Evolutionary conservation across 2,329 filamentous ascomycete genomes (phyloP).

Genomic region (Zalaria sp.): DNA sequence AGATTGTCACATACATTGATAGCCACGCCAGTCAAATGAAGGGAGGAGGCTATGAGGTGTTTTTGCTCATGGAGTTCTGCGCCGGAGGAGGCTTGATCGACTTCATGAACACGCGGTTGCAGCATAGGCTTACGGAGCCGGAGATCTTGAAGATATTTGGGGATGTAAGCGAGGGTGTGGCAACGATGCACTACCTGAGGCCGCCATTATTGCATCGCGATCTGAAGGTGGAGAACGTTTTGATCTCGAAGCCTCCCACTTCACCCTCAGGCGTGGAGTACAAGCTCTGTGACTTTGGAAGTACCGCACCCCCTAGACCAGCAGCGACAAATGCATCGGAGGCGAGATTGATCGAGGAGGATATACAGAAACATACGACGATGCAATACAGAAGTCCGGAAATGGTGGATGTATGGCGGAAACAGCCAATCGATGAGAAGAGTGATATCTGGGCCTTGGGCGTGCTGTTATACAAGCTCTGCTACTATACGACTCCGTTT

Average conservation of each 20-base stretch:
- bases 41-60: conserved; percentile 92
- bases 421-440: conserved; percentile 95
- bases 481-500: conserved; percentile 97
- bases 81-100: conserved; percentile 90
- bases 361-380: conserved; percentile 92
- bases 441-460: conserved; percentile 97
- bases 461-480: conserved; percentile 91
- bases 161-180: conserved; percentile 89
- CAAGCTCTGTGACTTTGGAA: conserved; percentile 98
- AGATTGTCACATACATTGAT: conserved; percentile 97
- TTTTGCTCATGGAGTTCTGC: conserved; percentile 96
- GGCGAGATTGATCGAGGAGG: conserved; percentile 86
- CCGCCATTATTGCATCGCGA: conserved; percentile 86
- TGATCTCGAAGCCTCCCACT: conserved; percentile 50
- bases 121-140: conserved; percentile 91
- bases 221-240: conserved; percentile 93
- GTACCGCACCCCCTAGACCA: conserved; percentile 67
- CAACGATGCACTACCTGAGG: conserved; percentile 98
- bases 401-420: conserved; percentile 97
- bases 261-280: conserved; percentile 57
- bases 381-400: conserved; percentile 95
- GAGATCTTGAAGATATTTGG: conserved; percentile 96
- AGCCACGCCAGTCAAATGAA: conserved; percentile 91
- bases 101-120: conserved; percentile 97
- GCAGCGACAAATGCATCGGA: conserved; percentile 79